A percentile compares a stretch with the other conserved stretches of the same genome.
Conservation (phyloP, 306 rosid species). For the Rosa multiflora region DNA sequence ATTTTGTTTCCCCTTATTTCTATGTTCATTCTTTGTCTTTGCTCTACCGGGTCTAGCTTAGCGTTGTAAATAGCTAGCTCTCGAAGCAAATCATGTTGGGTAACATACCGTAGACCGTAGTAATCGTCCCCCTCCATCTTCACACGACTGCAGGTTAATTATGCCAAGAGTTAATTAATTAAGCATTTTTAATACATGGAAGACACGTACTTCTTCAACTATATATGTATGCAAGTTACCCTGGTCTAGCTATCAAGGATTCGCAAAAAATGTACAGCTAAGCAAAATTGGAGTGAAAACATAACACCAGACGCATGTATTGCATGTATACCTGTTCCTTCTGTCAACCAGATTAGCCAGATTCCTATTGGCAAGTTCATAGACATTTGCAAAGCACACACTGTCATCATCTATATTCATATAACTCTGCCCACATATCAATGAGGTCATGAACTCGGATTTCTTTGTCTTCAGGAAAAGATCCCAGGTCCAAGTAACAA, state of each 20-base stretch:
- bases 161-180: no score
- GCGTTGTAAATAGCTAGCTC: not conserved
- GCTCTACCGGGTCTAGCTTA: not conserved
- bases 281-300: no score
- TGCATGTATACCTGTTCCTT: slow-evolving; percentile 32
- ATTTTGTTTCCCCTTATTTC: not conserved
- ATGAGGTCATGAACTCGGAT: slow-evolving; percentile 45
- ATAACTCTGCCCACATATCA: slow-evolving; percentile 55
- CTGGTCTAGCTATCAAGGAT: no score
- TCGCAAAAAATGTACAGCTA: no score
- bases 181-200: no score
- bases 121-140: slow-evolving; percentile 32
- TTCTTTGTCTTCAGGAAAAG: slow-evolving; percentile 55
- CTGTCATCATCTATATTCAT: slow-evolving; percentile 34
- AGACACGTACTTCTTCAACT: no score
- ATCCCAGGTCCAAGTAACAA: slow-evolving; percentile 49
- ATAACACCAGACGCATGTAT: no score
- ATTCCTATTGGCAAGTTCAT: slow-evolving; percentile 25
- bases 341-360: slow-evolving; percentile 33
- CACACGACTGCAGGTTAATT: slow-evolving; percentile 23
- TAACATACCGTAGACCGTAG: slow-evolving; percentile 39
- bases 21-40: not conserved
- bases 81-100: slow-evolving; percentile 40
- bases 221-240: no score
- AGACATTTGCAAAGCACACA: slow-evolving; percentile 29